Conservation (phyloP, 192 early-diverging fungal genomes). For the Hyaloraphidium curvatum region DNA sequence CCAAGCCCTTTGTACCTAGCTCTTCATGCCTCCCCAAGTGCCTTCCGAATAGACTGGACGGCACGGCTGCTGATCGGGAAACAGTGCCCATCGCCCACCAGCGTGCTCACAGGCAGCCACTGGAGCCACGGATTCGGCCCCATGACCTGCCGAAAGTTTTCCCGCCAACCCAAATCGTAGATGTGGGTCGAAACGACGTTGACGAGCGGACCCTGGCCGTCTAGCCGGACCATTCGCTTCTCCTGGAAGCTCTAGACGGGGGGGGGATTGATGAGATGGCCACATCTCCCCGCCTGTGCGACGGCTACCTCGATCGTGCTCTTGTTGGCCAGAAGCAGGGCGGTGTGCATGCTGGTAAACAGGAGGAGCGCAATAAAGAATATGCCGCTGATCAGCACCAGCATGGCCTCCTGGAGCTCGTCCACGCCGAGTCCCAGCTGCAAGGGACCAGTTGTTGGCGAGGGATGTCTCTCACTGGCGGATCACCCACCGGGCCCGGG, state of each 20-base stretch:
- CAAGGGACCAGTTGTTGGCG: too few species aligned
- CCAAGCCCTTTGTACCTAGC: too few species aligned
- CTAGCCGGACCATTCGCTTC: conserved; percentile 5
- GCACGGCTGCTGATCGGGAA: too few species aligned
- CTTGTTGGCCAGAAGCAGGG: conserved; percentile 17
- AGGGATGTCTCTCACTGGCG: too few species aligned
- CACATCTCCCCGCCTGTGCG: too few species aligned
- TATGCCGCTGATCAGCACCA: conserved; percentile 16
- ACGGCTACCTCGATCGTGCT: conserved; percentile 29
- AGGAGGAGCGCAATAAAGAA: conserved; percentile 19
- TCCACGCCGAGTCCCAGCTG: too few species aligned
- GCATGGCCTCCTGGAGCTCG: too few species aligned
- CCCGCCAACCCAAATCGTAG: conserved; percentile 16
- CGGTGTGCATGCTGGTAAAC: conserved; percentile 16
- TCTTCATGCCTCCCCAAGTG: too few species aligned
- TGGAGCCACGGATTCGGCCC: conserved; percentile 15
- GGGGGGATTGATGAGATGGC: too few species aligned
- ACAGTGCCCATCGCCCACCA: too few species aligned
- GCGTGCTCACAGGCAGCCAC: conserved; percentile 19
- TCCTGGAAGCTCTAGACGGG: conserved; percentile 23
- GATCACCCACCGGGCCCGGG: too few species aligned
- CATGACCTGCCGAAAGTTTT: conserved; percentile 17
- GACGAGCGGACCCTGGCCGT: conserved; percentile 4
- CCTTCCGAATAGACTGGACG: too few species aligned
- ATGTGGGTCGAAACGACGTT: conserved; percentile 16